A percentile compares a stretch with the other conserved stretches of the same genome.
Evolutionary conservation across 331 rosid genomes (phyloP).

Genomic region (Pyrus hybrid): DNA sequence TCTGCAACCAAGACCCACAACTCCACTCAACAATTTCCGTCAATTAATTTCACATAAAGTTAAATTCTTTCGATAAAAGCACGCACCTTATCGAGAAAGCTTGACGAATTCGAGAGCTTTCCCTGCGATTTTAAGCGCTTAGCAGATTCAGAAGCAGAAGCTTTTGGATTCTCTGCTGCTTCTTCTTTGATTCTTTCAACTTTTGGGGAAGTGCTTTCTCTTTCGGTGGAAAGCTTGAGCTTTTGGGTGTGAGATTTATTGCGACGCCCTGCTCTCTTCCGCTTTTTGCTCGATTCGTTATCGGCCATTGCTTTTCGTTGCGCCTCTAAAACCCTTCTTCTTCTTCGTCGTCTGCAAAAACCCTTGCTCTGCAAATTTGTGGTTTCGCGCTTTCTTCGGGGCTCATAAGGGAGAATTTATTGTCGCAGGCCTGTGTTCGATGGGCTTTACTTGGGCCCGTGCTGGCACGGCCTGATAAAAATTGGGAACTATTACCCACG

Average conservation of each 20-base stretch:
- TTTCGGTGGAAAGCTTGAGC: background rate
- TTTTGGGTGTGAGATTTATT: slow-evolving; percentile 10
- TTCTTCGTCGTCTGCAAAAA: background rate
- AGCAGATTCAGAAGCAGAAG: slow-evolving; percentile 19
- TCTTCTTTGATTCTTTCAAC: slow-evolving; percentile 3
- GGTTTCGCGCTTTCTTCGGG: background rate
- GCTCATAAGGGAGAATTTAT: background rate
- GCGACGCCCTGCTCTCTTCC: slow-evolving; percentile 35
- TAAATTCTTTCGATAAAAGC: background rate
- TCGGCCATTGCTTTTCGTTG: slow-evolving; percentile 24
- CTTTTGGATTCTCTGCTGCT: background rate
- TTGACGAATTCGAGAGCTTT: slow-evolving; percentile 32
- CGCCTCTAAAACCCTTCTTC: background rate
- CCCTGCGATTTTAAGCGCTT: slow-evolving; percentile 24
- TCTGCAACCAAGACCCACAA: slow-evolving; percentile 36
- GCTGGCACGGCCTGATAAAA: no score
- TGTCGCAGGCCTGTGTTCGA: background rate
- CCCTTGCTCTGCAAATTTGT: background rate
- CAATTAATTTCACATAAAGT: background rate
- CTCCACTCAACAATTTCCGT: background rate
- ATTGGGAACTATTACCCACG: no score
- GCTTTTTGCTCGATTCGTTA: slow-evolving; percentile 31
- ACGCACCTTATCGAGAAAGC: slow-evolving; percentile 60
- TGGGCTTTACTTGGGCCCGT: background rate
- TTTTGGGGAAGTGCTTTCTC: background rate